Percentiles rank a stretch among this genome's conserved stretches.
These are phyloP conservation scores for Reticulascus tulasneorum DNA, from an alignment of 2,329 filamentous ascomycete species.

Conservation along the genomic window DNA sequence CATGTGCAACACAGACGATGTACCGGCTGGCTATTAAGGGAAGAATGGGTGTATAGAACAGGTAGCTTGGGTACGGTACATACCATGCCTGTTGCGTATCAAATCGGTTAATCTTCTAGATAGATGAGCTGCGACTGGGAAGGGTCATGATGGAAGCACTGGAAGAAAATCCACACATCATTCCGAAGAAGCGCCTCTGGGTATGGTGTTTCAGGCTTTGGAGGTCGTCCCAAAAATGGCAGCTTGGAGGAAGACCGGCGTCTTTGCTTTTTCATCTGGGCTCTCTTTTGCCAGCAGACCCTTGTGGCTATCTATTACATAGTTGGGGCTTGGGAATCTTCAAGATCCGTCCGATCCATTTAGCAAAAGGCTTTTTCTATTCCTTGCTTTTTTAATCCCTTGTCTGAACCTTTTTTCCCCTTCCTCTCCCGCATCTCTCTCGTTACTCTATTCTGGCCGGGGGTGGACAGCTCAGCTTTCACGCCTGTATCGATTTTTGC, in stretches of 20 bases:
- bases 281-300: constrained; percentile 3
- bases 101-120: constrained; percentile 5
- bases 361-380: constrained; percentile 1
- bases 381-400: constrained; percentile 4
- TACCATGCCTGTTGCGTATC: constrained; percentile 9
- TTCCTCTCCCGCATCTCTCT: no score
- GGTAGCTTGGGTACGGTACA: constrained; percentile 2
- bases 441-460: no score
- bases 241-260: neutral
- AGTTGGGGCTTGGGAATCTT: constrained; percentile 5
- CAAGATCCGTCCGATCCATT: constrained; percentile 1
- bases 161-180: constrained; percentile 2
- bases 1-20: constrained; percentile 9
- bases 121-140: constrained; percentile 5
- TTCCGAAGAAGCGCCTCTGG: constrained; percentile 8
- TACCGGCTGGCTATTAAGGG: constrained; percentile 7
- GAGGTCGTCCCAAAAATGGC: neutral
- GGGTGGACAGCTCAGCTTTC: no score
- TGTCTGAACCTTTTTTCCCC: no score
- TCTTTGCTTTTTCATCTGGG: neutral
- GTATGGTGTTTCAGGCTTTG: constrained; percentile 12
- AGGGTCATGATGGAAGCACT: constrained; percentile 1
- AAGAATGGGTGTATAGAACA: constrained; percentile 3
- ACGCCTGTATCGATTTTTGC: no score
- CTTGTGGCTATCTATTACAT: constrained; percentile 1